A percentile compares a stretch with the other conserved stretches of the same genome.
These are phyloP conservation scores for Boletus sp. DNA, from an alignment of 1,284 basidiomycete genomes.

Conservation along the genomic window DNA sequence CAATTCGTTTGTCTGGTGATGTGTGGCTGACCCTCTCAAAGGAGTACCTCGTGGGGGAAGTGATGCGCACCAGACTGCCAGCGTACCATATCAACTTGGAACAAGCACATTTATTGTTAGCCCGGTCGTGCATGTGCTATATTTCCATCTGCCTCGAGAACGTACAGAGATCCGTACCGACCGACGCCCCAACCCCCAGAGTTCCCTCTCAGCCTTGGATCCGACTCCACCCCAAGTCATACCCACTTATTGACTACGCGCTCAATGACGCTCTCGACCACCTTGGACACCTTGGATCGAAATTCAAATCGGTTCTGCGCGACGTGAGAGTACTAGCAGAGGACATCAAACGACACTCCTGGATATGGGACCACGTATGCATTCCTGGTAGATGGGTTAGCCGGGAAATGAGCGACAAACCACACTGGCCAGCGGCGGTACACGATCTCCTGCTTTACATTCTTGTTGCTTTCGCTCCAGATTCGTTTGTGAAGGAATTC, in stretches of 20 bases:
- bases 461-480: conserved; percentile 1
- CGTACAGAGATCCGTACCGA: no score
- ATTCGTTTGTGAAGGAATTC: not conserved
- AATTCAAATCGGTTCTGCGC: not conserved
- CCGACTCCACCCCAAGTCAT: not conserved
- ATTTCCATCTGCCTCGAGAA: not conserved
- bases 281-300: conserved; percentile 1
- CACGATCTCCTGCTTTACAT: conserved; percentile 5
- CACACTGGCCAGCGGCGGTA: not conserved
- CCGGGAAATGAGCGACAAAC: not conserved
- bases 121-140: conserved; percentile 5
- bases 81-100: not conserved
- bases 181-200: not conserved
- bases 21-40: not conserved
- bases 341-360: conserved; percentile 5
- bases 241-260: conserved; percentile 1
- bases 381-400: not conserved
- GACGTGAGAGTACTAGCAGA: conserved; percentile 1
- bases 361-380: conserved; percentile 1
- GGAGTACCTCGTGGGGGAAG: conserved; percentile 1
- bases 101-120: not conserved
- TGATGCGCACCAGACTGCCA: not conserved
- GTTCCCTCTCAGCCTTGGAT: not conserved
- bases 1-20: no score
- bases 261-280: conserved; percentile 8